A percentile compares a stretch with the other conserved stretches of the same genome.
phyloP scores from a whole-genome alignment of 1,139 yeast genomes.

The Scheffersomyces lignicola region DNA sequence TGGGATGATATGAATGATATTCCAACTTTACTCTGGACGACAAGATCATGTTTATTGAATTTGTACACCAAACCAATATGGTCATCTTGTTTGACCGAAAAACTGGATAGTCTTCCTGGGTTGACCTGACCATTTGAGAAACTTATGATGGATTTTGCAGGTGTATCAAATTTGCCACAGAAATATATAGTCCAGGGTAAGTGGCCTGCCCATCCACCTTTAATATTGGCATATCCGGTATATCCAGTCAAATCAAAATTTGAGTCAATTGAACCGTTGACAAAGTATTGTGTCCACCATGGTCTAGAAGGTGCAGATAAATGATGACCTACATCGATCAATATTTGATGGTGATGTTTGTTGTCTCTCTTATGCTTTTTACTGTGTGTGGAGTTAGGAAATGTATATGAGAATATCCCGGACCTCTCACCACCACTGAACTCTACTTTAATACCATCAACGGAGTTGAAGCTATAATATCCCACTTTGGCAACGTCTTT shows the following conservation, averaged over 20 bases:
- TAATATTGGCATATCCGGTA: constrained; percentile 23
- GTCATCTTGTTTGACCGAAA: constrained; percentile 13
- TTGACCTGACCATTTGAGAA: constrained; percentile 12
- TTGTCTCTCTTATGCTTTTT: too few species aligned
- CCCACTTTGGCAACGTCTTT: constrained; percentile 26
- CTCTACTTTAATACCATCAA: constrained; percentile 22
- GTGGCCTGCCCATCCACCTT: constrained; percentile 36
- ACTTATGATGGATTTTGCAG: constrained; percentile 14
- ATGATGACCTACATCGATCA: constrained; percentile 31
- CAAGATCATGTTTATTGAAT: constrained; percentile 13
- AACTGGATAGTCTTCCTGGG: constrained; percentile 7
- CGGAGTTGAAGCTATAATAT: constrained; percentile 22
- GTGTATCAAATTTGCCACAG: constrained; percentile 26
- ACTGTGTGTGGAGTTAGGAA: constrained; percentile 13
- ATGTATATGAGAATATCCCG: constrained; percentile 25
- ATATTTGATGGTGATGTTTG: too few species aligned
- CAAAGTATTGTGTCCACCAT: constrained; percentile 33
- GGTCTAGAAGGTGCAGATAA: constrained; percentile 26
- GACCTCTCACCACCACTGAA: constrained; percentile 28
- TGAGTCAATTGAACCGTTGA: constrained; percentile 23
- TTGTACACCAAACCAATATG: constrained; percentile 23
- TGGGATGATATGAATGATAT: constrained; percentile 30
- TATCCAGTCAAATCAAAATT: constrained; percentile 19
- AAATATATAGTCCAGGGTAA: constrained; percentile 28
- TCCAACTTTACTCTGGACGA: constrained; percentile 27